phyloP scores from a whole-genome alignment of 2,329 filamentous ascomycete species.

The Fusarium neocosmosporiellum region DNA sequence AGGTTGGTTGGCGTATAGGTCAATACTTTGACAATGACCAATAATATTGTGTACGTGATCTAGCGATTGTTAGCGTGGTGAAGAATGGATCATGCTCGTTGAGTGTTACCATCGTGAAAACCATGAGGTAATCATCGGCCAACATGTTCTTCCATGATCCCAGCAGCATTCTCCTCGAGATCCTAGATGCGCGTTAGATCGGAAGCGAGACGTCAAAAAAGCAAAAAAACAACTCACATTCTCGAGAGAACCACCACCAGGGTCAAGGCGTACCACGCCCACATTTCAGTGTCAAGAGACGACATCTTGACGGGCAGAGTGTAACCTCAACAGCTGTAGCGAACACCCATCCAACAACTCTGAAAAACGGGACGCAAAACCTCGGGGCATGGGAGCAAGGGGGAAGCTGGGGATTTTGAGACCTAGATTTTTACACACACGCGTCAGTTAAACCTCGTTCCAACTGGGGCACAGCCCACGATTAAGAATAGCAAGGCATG shows the following conservation, averaged over 20 bases:
- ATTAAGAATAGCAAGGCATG: neutral
- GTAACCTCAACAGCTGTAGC: neutral
- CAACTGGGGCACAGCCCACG: neutral
- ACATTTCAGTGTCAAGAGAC: conserved; percentile 50
- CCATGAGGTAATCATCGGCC: conserved; percentile 66
- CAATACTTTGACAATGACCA: conserved; percentile 39
- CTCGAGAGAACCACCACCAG: conserved; percentile 51
- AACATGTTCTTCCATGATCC: conserved; percentile 61
- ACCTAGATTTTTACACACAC: conserved; percentile 16
- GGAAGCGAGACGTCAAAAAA: neutral
- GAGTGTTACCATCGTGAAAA: conserved; percentile 58
- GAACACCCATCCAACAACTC: conserved; percentile 8
- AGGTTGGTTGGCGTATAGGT: conserved; percentile 64
- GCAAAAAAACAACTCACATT: conserved; percentile 46
- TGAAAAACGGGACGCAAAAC: neutral
- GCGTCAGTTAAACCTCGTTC: neutral
- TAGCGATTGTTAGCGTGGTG: neutral
- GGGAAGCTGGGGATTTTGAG: neutral
- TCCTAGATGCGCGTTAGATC: conserved; percentile 35
- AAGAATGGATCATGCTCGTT: accelerated
- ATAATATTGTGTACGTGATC: conserved; percentile 35
- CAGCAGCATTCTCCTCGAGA: conserved; percentile 51
- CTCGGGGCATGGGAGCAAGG: conserved; percentile 1
- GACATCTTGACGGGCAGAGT: conserved; percentile 28
- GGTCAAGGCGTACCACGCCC: conserved; percentile 56